Evolutionary conservation across 495 filamentous ascomycete genomes (phyloP).

Genomic region (Hypoxylon trugodes): DNA sequence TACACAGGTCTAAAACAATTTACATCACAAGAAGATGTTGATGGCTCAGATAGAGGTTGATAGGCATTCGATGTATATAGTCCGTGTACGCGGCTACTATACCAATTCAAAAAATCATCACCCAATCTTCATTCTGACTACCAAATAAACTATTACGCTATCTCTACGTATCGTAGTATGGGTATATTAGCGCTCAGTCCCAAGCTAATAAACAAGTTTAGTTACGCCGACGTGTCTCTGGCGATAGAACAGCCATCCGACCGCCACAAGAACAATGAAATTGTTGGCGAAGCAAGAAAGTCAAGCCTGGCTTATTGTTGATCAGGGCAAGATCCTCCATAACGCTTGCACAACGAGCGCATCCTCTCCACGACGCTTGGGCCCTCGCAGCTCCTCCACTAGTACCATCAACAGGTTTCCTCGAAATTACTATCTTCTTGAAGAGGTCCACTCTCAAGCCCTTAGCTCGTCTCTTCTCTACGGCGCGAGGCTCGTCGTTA

Average conservation of each 20-base stretch:
- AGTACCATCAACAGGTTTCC: constrained; percentile 16
- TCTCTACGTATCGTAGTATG: background rate
- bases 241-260: constrained; percentile 53
- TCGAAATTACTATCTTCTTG: constrained; percentile 41
- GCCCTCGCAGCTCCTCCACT: background rate
- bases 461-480: constrained; percentile 37
- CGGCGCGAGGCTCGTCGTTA: constrained; percentile 46
- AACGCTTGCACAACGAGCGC: constrained; percentile 66
- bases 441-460: constrained; percentile 54
- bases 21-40: background rate
- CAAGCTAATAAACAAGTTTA: background rate
- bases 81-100: no score
- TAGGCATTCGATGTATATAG: background rate
- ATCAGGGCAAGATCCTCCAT: constrained; percentile 67
- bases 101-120: no score
- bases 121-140: no score
- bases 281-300: constrained; percentile 62
- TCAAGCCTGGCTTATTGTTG: constrained; percentile 50
- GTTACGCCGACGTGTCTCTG: constrained; percentile 3
- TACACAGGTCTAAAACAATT: constrained; percentile 37
- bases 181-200: background rate
- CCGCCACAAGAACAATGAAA: constrained; percentile 62
- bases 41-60: background rate
- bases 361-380: constrained; percentile 59
- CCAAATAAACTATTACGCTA: background rate